A percentile compares a stretch with the other conserved stretches of the same genome.
These are phyloP conservation scores for Lizonia empirigonia DNA, from an alignment of 2,329 filamentous ascomycete species.

Conservation along the genomic window DNA sequence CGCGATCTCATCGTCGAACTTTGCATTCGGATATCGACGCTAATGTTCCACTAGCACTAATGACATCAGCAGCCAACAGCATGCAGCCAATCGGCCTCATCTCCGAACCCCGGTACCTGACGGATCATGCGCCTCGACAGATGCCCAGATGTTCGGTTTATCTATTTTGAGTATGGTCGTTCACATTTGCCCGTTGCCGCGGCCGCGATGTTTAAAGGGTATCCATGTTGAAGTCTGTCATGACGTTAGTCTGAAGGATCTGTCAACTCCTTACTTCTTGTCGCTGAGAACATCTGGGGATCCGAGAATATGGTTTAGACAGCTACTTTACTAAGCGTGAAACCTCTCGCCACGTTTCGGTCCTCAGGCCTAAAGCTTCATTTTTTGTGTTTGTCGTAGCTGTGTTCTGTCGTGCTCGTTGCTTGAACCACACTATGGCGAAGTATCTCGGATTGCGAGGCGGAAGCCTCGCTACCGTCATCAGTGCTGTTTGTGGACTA, in stretches of 20 bases:
- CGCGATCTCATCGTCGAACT: slow-evolving; percentile 7
- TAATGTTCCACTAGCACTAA: slow-evolving; percentile 4
- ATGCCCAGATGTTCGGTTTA: background rate
- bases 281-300: slow-evolving; percentile 1
- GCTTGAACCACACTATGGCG: slow-evolving; percentile 22
- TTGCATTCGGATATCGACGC: slow-evolving; percentile 7
- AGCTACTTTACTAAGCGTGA: slow-evolving; percentile 5
- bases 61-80: slow-evolving; percentile 7
- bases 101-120: slow-evolving; percentile 16
- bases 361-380: background rate
- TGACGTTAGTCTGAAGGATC: slow-evolving; percentile 15
- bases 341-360: background rate
- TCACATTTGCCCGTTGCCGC: slow-evolving; percentile 1
- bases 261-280: background rate
- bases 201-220: background rate
- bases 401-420: slow-evolving; percentile 3
- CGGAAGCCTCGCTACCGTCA: slow-evolving; percentile 24
- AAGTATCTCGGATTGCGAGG: slow-evolving; percentile 33
- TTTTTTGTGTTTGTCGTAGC: background rate
- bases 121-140: slow-evolving; percentile 7
- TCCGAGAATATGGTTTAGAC: slow-evolving; percentile 5
- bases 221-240: slow-evolving; percentile 7
- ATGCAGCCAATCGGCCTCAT: slow-evolving; percentile 5
- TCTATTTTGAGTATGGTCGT: slow-evolving; percentile 1
- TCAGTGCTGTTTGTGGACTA: slow-evolving; percentile 34